Evolutionary conservation across 2,329 filamentous ascomycete species (phyloP), one percentile per base, ranked within the genome.

Genomic region (Xylariaceae sp.): DNA sequence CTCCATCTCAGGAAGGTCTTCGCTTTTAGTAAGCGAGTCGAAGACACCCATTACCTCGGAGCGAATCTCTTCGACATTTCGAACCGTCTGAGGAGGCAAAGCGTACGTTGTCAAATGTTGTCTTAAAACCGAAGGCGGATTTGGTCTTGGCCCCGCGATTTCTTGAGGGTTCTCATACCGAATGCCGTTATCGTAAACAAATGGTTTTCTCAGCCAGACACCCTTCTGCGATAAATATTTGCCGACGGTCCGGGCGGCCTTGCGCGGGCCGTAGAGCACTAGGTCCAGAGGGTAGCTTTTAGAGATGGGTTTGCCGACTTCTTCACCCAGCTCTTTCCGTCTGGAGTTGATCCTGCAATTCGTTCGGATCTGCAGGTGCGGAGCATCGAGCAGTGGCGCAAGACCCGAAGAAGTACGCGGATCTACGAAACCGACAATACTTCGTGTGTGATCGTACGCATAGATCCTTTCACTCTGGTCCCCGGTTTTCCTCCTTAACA

Each of bases 31-130:
- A 37, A 96, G 81, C 7, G 86, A 87, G 72, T 96, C 91, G 64
- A 99, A 96, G 67, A 97, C 89, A 40, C 84, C 85, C 69, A 89
- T 81, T 19, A 96, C 87, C 53, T 96, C 91, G 58, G 84, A 85
- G 9, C 87, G 86, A 55, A 96, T 87, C 70, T 97, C 91, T 63
- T 97, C 92, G 0, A 86, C 84, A 0, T 89, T 92, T 30, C 89
- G 81, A 45, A 68, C 71, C 36, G 71, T 69, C 2, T 71, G 57
- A 5, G 70, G 64, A 34, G 65, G 51, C 7, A 61, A 51, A 19
- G 63, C 15, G 41, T 58, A 44, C 57, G 52, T 68, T 58, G 52
- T 68, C 59, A 52, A 63, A 63, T 67, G 58, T 60, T 68, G 72
- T 13, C 67, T 65, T 37, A 67, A 67, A 7, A 69, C 65, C 2